Evolutionary conservation across 768 basidiomycete genomes (phyloP), one percentile per base, ranked within the genome.

Genomic region (Pilatotrama ljubarskyi): DNA sequence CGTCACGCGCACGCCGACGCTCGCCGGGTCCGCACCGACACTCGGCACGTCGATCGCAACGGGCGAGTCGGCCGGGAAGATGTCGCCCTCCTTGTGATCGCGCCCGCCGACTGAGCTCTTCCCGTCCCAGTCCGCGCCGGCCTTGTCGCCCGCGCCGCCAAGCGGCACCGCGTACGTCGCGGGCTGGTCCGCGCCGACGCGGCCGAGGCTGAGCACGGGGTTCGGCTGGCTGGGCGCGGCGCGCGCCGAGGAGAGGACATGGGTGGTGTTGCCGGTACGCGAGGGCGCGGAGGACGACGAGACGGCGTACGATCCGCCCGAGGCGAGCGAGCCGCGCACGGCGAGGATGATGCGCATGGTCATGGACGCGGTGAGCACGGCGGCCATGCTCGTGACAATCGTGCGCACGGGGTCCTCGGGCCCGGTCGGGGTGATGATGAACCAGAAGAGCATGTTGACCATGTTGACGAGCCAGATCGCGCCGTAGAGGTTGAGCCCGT

Each of bases 281-380:
- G 65, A 64, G 49, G 52, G 56, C 35, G 62, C 50, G 8, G 61
- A 57, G n/a, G 63, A 36, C 26, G 65, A 63, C 32, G 59, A 54
- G 53, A 67, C 81, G 15, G 84, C 82, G 70, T 91, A 93, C 44
- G 80, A 78, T 20, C 91, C 91, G 41, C 91, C 91, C 41, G 81
- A 73, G 22, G 76, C 80, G 71, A 93, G 88, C 24, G 83, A 72
- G n/a, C 91, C 91, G 55, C 89, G 86, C 51, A 93, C 87, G 62
- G 84, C 82, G 67, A 94, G 88, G 64, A 94, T 80, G 78, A 94
- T 91, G 65, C 91, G 90, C 69, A 93, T 86, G 32, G 86, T 83
- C 92, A 93, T 93, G 17, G 91, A 91, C 40, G 90, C 86, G 26
- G 92, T 93, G 60, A 93, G 84, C 35, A 93, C 91, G 10, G 88